Conservation (phyloP, 495 filamentous ascomycete genomes). For the Penicillium atrosanguineum region DNA sequence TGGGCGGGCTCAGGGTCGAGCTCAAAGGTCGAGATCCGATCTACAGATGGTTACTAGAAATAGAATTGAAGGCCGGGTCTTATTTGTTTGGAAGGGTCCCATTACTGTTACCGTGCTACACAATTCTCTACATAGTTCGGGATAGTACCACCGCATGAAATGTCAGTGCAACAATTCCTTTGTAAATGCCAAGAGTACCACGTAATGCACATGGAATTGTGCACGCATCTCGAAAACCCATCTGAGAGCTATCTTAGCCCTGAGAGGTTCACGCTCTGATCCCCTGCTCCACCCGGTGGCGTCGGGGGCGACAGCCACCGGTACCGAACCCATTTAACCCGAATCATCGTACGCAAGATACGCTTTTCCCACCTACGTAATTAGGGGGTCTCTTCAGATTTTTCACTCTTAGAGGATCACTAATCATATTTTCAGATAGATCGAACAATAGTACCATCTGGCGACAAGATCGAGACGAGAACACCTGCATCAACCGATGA, state of each 20-base stretch:
- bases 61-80: no score
- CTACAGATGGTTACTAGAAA: not conserved
- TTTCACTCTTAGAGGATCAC: not conserved
- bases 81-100: not conserved
- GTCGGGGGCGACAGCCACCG: constrained; percentile 1
- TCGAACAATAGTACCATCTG: no score
- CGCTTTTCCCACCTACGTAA: no score
- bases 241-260: not conserved
- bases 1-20: not conserved
- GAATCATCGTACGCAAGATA: no score
- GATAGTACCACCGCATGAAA: not conserved
- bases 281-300: constrained; percentile 15
- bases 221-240: not conserved
- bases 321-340: no score
- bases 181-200: not conserved
- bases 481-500: not conserved
- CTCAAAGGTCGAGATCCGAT: not conserved
- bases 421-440: no score
- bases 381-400: not conserved
- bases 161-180: not conserved
- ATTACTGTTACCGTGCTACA: not conserved
- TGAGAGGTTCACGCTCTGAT: not conserved
- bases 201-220: not conserved
- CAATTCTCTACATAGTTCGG: not conserved
- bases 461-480: no score